Evolutionary conservation across 371 early-diverging fungal species (phyloP), one percentile per base, ranked within the genome.

Genomic region (Mucor plumbeus): DNA sequence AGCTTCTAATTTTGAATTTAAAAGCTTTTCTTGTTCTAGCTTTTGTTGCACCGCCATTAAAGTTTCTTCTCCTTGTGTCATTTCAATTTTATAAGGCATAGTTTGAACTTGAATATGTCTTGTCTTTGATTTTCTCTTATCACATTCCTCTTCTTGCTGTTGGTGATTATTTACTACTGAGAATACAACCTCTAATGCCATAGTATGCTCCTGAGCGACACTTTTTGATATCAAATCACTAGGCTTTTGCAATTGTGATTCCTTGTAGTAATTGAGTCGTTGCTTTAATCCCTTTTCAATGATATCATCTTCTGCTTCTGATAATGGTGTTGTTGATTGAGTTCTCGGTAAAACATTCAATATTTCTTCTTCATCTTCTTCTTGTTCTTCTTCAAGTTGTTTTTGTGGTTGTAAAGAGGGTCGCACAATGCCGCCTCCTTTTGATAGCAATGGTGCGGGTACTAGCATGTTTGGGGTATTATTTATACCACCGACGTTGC

Each of bases 1-100:
- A 5, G 79, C 81, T 21, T 83, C 69, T 11, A 83, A 62, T 33
- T 81, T 77, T 35, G 79, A 68, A 14, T 78, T 74, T 0, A 76
- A 68, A 6, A 77, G 65, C 38, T 67, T 76, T 62, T 85, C 87
- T 33, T 82, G 72, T 15, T 75, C 71, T n/a, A 87, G 64, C 33
- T 82, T 78, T 2, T 74, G 70, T 69, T 85, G 71, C 7, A 82
- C 40, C 14, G 56, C 44, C 17, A 43, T 34, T 14, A 60, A 34
- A 10, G 39, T 11, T 40, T 59, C 54, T 21, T 15, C 21, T 41
- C 59, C 54, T 56, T 36, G 33, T 56, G 40, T 31, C 55, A 26
- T 58, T 7, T 11, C 39, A 11, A 31, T 17, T 7, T 57, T 41
- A 19, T 54, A n/a, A 41, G 50, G 44, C 44, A 67, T 67, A 26